phyloP scores from a whole-genome alignment of 2,329 filamentous ascomycete species.

The Fusarium sp. region DNA sequence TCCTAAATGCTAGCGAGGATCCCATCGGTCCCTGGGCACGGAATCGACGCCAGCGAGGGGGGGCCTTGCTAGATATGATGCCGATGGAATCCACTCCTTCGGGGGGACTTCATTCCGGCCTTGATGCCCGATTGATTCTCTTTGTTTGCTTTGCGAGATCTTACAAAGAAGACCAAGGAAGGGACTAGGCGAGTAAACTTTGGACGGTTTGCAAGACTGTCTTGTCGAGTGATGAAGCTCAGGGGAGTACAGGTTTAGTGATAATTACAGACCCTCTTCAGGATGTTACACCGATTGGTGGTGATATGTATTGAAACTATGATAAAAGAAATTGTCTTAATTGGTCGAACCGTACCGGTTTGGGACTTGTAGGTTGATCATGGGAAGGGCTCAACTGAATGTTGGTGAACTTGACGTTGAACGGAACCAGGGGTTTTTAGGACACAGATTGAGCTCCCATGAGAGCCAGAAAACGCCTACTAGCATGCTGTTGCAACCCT shows the following conservation, averaged over 20 bases:
- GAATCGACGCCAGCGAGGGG: not conserved
- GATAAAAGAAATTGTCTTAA: too few relatives aligned
- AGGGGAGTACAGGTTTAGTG: not conserved
- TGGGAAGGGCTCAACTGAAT: not conserved
- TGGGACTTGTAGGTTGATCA: not conserved
- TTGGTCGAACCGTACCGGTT: not conserved
- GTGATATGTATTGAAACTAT: not conserved
- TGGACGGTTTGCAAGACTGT: not conserved
- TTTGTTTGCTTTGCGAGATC: not conserved
- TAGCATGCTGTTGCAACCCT: not conserved
- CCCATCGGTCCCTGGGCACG: conserved; percentile 2
- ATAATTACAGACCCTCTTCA: not conserved
- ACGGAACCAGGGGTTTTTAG: not conserved
- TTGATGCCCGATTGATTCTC: conserved; percentile 10
- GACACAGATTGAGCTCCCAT: not conserved
- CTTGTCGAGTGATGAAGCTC: not conserved
- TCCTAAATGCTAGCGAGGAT: conserved; percentile 10
- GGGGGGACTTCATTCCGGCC: not conserved
- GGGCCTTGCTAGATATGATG: not conserved
- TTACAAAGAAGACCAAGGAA: not conserved
- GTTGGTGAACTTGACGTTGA: not conserved
- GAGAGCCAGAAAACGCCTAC: not conserved
- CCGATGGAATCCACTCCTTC: not conserved
- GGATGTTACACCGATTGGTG: not conserved
- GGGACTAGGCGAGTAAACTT: not conserved